Percentiles rank a stretch among this genome's conserved stretches.
These are phyloP conservation scores for Trifolium dubium DNA, from an alignment of 306 rosid genomes.

Conservation along the genomic window DNA sequence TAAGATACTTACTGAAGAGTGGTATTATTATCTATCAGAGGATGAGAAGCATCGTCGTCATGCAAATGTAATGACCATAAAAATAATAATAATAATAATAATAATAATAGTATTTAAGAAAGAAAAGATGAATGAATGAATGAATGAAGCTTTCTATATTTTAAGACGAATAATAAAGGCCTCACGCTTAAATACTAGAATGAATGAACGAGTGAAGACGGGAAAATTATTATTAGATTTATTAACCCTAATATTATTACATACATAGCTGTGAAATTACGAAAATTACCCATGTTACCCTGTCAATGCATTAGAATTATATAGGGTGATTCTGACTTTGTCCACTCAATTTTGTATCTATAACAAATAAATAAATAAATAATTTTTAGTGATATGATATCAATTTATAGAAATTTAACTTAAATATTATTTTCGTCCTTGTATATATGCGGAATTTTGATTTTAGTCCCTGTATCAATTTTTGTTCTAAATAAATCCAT, in stretches of 20 bases:
- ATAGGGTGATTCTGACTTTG: constrained; percentile 39
- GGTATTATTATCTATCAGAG: constrained; percentile 23
- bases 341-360: neutral
- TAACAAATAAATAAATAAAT: neutral
- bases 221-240: too few relatives aligned
- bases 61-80: constrained; percentile 47
- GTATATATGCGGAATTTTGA: too few relatives aligned
- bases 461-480: too few relatives aligned
- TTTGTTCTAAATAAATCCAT: too few relatives aligned
- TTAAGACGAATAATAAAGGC: constrained; percentile 43
- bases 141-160: constrained; percentile 44
- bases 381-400: neutral
- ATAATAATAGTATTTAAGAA: too few relatives aligned
- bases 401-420: neutral
- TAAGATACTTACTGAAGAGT: constrained; percentile 47
- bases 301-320: neutral
- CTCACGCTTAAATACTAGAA: too few relatives aligned
- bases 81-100: neutral
- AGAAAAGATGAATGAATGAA: constrained; percentile 34
- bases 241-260: constrained; percentile 48
- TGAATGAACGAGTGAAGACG: neutral
- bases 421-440: too few relatives aligned
- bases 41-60: constrained; percentile 29
- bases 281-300: neutral
- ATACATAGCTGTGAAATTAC: constrained; percentile 25